Evolutionary conservation across 805 yeast genomes (phyloP), one percentile per base, ranked within the genome.

Genomic region (Barnettozyma populi): DNA sequence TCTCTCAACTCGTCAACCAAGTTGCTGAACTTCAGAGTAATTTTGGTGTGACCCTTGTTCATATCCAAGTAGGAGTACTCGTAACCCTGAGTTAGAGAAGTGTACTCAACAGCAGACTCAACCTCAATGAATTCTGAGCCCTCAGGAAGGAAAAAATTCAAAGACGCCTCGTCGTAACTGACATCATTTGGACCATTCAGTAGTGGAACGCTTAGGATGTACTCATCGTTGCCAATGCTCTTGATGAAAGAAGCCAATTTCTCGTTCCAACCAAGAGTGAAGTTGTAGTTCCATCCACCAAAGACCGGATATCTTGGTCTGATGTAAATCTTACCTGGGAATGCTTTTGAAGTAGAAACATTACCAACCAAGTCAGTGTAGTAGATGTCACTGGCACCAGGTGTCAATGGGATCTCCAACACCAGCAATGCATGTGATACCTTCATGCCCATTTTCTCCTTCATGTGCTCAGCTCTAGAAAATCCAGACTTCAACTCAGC

Each of bases 231-330:
- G 20, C 32, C 42, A 16, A 72, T 56, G 36, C 64, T 58, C 56
- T 68, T 80, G 45, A 86, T 71, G 55, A 75, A 82, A 40, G 78
- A 68, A 14, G 69, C 59, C 37, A 90, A 67, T 19, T 73, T 69
- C 53, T 80, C 77, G 43, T 83, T 79, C 96, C 96, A 94, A n/a
- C 98, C 98, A 56, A 92, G 67, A 20, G 98, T 94, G 73, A 88
- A 94, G 68, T 92, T 89, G 68, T 89, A 92, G 59, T 82, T 76
- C 99, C 99, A 94, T 38, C 90, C 95, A 43, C 99, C 99, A 67
- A 88, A 86, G 7, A 94, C 64, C n/a, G 99, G 99, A 72, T 73
- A 94, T 65, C 99, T 78, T 48, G 98, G 98, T 60, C 76, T 79
- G 54, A 94, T 65, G 32, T 82, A 70, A 42, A 88, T 68, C 51